phyloP scores from a whole-genome alignment of 176 grass and related monocot species.

The Oryza australiensis region DNA sequence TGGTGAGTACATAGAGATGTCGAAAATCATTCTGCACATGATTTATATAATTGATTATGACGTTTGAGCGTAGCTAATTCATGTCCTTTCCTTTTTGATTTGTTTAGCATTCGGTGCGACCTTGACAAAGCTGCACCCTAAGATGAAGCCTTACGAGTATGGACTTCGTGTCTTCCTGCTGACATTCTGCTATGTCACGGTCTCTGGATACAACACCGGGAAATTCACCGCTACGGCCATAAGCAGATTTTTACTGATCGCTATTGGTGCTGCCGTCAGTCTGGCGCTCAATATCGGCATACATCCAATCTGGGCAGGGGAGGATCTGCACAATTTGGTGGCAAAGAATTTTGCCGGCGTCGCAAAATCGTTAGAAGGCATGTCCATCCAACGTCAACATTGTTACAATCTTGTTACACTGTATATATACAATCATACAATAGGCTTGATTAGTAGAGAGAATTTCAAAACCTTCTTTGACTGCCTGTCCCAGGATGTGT shows the following conservation, averaged over 20 bases:
- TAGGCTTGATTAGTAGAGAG: not conserved
- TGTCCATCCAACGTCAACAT: not conserved
- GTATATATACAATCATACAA: not conserved
- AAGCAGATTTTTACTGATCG: constrained; percentile 83
- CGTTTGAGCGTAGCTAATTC: not conserved
- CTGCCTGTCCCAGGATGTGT: constrained; percentile 63
- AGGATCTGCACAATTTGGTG: constrained; percentile 86
- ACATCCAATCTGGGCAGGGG: constrained; percentile 94
- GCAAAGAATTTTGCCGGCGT: constrained; percentile 73
- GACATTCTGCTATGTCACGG: constrained; percentile 85
- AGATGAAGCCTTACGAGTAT: constrained; percentile 83
- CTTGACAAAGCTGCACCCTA: constrained; percentile 76
- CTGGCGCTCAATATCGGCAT: constrained; percentile 77
- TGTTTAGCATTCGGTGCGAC: constrained; percentile 56
- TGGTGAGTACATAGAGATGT: constrained; percentile 49
- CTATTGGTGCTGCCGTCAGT: constrained; percentile 64
- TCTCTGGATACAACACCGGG: constrained; percentile 80
- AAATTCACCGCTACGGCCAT: constrained; percentile 60
- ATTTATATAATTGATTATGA: not conserved
- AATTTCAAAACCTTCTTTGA: not conserved
- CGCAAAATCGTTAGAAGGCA: constrained; percentile 93
- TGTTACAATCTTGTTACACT: not conserved
- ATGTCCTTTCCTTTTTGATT: not conserved
- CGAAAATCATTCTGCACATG: not conserved
- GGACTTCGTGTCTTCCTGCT: constrained; percentile 91